These are phyloP conservation scores for Proliferodiscus dingleyae DNA, from an alignment of 2,329 filamentous ascomycete genomes.

Conservation along the genomic window DNA sequence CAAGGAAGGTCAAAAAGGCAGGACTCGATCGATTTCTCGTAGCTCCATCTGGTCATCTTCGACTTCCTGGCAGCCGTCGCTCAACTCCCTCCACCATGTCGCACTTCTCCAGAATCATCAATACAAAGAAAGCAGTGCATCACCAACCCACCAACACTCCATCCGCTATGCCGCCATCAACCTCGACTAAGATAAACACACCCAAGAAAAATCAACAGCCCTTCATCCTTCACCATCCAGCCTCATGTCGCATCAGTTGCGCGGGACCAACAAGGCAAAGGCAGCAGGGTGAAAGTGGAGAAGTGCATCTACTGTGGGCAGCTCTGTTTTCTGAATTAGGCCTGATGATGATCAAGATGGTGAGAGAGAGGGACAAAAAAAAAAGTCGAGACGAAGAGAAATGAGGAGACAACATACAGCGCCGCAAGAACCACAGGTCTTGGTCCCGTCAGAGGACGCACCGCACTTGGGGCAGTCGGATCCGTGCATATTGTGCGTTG, in stretches of 20 bases:
- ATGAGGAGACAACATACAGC: too few relatives aligned
- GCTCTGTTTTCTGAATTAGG: not conserved
- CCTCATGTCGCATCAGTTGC: not conserved
- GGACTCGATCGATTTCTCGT: too few relatives aligned
- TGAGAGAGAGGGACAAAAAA: slow-evolving; percentile 4
- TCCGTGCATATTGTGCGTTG: slow-evolving; percentile 25
- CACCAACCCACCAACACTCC: not conserved
- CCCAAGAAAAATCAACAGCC: not conserved
- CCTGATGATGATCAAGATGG: not conserved
- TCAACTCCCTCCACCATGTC: too few relatives aligned
- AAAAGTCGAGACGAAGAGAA: too few relatives aligned
- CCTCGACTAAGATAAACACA: not conserved
- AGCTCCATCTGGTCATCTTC: too few relatives aligned
- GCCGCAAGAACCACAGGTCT: slow-evolving; percentile 28
- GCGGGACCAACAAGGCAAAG: not conserved
- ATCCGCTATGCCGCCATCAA: not conserved
- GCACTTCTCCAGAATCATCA: too few relatives aligned
- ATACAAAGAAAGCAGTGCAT: not conserved
- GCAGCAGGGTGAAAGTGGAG: not conserved
- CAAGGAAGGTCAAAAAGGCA: too few relatives aligned
- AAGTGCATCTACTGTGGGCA: not conserved
- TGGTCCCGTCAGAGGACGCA: slow-evolving; percentile 19
- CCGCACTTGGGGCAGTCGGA: slow-evolving; percentile 27
- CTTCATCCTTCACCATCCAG: not conserved
- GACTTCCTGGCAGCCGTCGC: too few relatives aligned